Conservation (phyloP, 495 filamentous ascomycete species). For the Penicillium salamii region DNA sequence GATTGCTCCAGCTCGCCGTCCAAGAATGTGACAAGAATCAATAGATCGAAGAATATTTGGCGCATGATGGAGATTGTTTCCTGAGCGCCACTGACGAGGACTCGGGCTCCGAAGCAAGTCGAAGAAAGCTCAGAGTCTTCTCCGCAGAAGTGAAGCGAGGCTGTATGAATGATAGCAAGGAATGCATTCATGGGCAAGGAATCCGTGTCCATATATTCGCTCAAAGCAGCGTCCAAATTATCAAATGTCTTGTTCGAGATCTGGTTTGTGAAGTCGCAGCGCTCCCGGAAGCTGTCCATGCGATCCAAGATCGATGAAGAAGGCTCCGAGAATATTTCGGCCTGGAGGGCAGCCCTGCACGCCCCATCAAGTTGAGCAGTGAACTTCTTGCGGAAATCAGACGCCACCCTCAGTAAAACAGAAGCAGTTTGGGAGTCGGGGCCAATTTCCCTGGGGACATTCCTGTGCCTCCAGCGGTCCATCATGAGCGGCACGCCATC, state of each 20-base stretch:
- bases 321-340: slow-evolving; percentile 68
- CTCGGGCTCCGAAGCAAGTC: slow-evolving; percentile 69
- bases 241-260: slow-evolving; percentile 70
- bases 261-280: slow-evolving; percentile 66
- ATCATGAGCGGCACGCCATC: slow-evolving; percentile 34
- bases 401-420: slow-evolving; percentile 55
- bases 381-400: slow-evolving; percentile 56
- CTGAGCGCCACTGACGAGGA: slow-evolving; percentile 70
- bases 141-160: slow-evolving; percentile 36
- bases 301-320: slow-evolving; percentile 63
- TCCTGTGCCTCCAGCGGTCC: slow-evolving; percentile 45
- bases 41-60: slow-evolving; percentile 69
- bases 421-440: slow-evolving; percentile 37
- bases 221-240: slow-evolving; percentile 35
- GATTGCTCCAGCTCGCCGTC: slow-evolving; percentile 71
- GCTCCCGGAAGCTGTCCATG: slow-evolving; percentile 68
- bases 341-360: slow-evolving; percentile 56
- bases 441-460: slow-evolving; percentile 38
- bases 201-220: slow-evolving; percentile 37
- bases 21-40: slow-evolving; percentile 80
- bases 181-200: slow-evolving; percentile 52
- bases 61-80: slow-evolving; percentile 70
- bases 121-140: slow-evolving; percentile 46
- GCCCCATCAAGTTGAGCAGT: slow-evolving; percentile 59
- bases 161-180: slow-evolving; percentile 43